Evolutionary conservation across 2,329 filamentous ascomycete genomes (phyloP), one percentile per base, ranked within the genome.

Genomic region (Colletotrichum lentis): DNA sequence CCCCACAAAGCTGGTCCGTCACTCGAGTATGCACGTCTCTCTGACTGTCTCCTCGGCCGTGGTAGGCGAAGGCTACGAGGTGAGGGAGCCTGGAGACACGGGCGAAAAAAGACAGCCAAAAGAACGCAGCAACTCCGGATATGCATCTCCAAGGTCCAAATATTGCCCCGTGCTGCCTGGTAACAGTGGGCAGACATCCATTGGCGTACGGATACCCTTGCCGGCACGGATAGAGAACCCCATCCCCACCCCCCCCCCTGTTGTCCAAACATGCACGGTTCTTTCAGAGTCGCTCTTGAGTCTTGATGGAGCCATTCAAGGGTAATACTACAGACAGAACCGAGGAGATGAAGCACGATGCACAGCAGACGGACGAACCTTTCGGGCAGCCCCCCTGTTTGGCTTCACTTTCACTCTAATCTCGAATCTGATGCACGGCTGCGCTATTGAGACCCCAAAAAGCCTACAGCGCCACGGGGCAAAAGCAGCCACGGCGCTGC

Each of bases 161-260:
- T 62, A 35, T 39, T 46, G 39, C 22, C n/a, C 31, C 8, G 18
- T 68, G 65, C 61, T 68, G 65, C 61, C 65, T 68, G 35, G 39
- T 24, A 50, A 49, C 27, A 60, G 62, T 68, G 55, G 62, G 55
- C 62, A 47, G 43, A 31, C 50, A n/a, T 3, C 16, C 37, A 64
- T 58, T 37, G 31, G 22, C 20, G 54, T 20, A 35, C 31, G 8
- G 31, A 35, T 35, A 54, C 43, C 61, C 61, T 44, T 50, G 49
- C n/a, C 39, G 31, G 14, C 11, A 35, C 31, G 8, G 31, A 35
- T 35, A 27, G 35, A 37, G 16, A 39, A 31, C 35, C 60, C n/a
- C n/a, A n/a, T n/a, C n/a, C n/a, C n/a, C n/a, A n/a, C n/a, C n/a
- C n/a, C n/a, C n/a, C n/a, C n/a, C n/a, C 53, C 39, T 46, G 18